These are phyloP conservation scores for Nothopassalora personata DNA, from an alignment of 2,329 filamentous ascomycete genomes.

Conservation along the genomic window DNA sequence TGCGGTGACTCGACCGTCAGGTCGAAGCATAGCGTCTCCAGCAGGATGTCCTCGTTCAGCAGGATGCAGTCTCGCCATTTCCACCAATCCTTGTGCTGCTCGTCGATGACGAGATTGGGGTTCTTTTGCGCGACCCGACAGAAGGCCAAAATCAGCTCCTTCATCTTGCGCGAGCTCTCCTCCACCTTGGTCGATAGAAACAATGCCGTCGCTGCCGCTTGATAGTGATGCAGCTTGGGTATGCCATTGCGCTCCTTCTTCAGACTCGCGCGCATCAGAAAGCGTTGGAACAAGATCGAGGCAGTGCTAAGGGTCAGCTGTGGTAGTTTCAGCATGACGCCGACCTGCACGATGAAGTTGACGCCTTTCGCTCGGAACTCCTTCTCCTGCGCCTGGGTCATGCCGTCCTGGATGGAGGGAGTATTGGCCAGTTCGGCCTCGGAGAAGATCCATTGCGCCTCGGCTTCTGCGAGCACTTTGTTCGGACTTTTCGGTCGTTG, in stretches of 20 bases:
- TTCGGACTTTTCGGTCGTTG: constrained; percentile 34
- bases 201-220: constrained; percentile 79
- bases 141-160: constrained; percentile 87
- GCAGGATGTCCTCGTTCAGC: constrained; percentile 83
- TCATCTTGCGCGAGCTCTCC: constrained; percentile 93
- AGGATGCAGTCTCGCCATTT: constrained; percentile 92
- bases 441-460: constrained; percentile 84
- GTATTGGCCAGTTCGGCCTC: constrained; percentile 75
- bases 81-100: constrained; percentile 98
- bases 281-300: constrained; percentile 90
- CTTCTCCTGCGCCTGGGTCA: constrained; percentile 71
- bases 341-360: constrained; percentile 93
- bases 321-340: constrained; percentile 84
- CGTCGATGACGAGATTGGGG: constrained; percentile 79
- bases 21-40: constrained; percentile 91
- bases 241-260: constrained; percentile 61
- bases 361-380: constrained; percentile 81
- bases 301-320: constrained; percentile 90
- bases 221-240: constrained; percentile 76
- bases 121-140: constrained; percentile 95
- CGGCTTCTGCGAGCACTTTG: constrained; percentile 49
- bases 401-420: constrained; percentile 78
- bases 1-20: constrained; percentile 87
- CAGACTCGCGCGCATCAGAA: constrained; percentile 86
- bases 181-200: constrained; percentile 97